phyloP scores from a whole-genome alignment of 208 protist genomes.

The Leishmania turanica region DNA sequence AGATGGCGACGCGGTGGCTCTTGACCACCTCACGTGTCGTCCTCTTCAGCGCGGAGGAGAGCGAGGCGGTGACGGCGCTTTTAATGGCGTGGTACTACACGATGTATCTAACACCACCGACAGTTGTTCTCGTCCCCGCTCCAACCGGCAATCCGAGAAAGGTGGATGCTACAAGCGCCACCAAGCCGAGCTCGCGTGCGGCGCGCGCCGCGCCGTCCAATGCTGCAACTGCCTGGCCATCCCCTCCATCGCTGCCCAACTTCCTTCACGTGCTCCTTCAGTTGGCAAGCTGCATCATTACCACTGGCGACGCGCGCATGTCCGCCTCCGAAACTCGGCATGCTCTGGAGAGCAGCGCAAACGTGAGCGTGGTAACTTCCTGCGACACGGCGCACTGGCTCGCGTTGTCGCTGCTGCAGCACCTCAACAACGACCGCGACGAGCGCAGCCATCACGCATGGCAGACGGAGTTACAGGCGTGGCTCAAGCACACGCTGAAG shows the following conservation, averaged over 20 bases:
- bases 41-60: conserved; percentile 24
- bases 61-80: conserved; percentile 43
- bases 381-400: conserved; percentile 59
- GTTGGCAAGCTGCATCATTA: conserved; percentile 40
- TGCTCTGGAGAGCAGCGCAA: conserved; percentile 15
- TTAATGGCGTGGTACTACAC: conserved; percentile 65
- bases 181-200: neutral
- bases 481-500: conserved; percentile 52
- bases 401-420: conserved; percentile 75
- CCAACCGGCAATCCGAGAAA: neutral
- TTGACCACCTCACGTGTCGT: conserved; percentile 18
- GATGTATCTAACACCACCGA: conserved; percentile 50
- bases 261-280: conserved; percentile 48
- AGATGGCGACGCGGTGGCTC: conserved; percentile 29
- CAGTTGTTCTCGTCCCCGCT: neutral
- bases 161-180: neutral
- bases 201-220: neutral
- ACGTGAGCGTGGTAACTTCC: conserved; percentile 12
- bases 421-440: conserved; percentile 45
- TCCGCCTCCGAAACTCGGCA: conserved; percentile 34
- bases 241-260: conserved; percentile 1
- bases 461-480: conserved; percentile 52
- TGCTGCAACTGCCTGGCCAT: neutral
- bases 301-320: conserved; percentile 23
- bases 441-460: conserved; percentile 51